Conservation (phyloP, 345 rosid species). For the Mallotus nudiflorus region DNA sequence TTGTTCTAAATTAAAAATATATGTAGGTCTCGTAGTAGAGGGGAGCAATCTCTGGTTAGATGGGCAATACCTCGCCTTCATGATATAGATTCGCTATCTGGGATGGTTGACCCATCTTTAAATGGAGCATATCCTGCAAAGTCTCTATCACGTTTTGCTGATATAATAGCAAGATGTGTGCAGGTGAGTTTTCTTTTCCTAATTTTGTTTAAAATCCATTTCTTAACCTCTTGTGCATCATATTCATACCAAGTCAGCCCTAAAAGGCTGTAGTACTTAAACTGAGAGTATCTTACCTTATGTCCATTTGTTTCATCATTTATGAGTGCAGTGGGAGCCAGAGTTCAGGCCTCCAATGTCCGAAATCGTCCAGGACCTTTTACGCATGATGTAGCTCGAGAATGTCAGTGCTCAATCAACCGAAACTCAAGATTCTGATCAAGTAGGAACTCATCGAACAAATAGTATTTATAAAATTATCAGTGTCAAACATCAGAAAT, state of each 20-base stretch:
- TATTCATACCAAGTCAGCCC: too few relatives aligned
- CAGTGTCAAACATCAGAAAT: neutral
- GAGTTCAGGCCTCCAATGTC: conserved; percentile 86
- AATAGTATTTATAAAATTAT: conserved; percentile 1
- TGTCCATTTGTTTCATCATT: neutral
- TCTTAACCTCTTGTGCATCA: too few relatives aligned
- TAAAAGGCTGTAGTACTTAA: too few relatives aligned
- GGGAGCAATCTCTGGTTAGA: conserved; percentile 76
- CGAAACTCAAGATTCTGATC: conserved; percentile 2
- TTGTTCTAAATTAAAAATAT: conserved; percentile 3
- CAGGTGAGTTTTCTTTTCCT: conserved; percentile 51
- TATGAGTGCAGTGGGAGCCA: conserved; percentile 69
- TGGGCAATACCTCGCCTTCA: conserved; percentile 93
- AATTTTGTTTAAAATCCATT: neutral
- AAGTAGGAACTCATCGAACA: conserved; percentile 6
- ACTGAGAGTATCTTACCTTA: too few relatives aligned
- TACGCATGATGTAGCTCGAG: conserved; percentile 48
- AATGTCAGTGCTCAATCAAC: neutral
- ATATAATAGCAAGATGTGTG: conserved; percentile 80
- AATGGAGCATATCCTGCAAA: conserved; percentile 67
- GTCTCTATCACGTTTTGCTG: conserved; percentile 91
- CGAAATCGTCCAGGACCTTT: conserved; percentile 84
- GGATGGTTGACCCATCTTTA: conserved; percentile 83
- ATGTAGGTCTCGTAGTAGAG: conserved; percentile 67
- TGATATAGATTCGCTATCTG: conserved; percentile 74